Base-by-base conservation (phyloP, 106 monocot genomes). In the Alisma plantagoaquatica region DNA sequence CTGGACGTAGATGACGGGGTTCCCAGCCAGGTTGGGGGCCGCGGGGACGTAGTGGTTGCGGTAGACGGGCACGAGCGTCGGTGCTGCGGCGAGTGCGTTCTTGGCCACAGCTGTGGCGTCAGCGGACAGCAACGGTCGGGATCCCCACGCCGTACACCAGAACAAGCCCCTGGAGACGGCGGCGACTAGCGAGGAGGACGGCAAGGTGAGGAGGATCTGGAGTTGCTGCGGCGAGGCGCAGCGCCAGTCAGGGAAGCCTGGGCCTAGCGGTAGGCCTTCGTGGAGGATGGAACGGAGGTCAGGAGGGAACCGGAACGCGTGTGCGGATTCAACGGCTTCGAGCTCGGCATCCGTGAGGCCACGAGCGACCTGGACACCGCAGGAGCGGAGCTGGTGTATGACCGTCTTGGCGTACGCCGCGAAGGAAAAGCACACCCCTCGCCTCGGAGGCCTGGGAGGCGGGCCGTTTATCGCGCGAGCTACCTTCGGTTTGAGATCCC, bases 361-460 rank as follows among this genome's bases (percentile, higher is more conserved):
- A 14, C 41, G 31, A 18, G 51, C 61, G 49, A 77, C 43, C 11
- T 57, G 51, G 17, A 74, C 27, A 12, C 70, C 59, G 23, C 18
- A 17, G 24, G 45, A 51, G 0, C 43, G 43, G 53, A 83, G 77
- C 50, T 70, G 57, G 11, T 23, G 49, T 25, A 77, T 31, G 17
- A 83, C 50, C 9, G 66, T 43, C 56, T 74, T 83, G 16, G 82
- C 70, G 77, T 83, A 77, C 19, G 77, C 77, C 9, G 77, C 82
- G 59, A 74, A 66, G 10, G 82, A 83, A 74, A 77, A 77, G 70
- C 82, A 82, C 24, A 58, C 58, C n/a, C n/a, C n/a, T 5, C 54
- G 51, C 33, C 17, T 31, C 31, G 54, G 27, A 12, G 48, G 41
- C 22, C 29, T 27, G n/a, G 29, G 18, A n/a, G n/a, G n/a, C n/a